Evolutionary conservation across 805 yeast genomes (phyloP).

Genomic region (Yamadazyma akitaensis): DNA sequence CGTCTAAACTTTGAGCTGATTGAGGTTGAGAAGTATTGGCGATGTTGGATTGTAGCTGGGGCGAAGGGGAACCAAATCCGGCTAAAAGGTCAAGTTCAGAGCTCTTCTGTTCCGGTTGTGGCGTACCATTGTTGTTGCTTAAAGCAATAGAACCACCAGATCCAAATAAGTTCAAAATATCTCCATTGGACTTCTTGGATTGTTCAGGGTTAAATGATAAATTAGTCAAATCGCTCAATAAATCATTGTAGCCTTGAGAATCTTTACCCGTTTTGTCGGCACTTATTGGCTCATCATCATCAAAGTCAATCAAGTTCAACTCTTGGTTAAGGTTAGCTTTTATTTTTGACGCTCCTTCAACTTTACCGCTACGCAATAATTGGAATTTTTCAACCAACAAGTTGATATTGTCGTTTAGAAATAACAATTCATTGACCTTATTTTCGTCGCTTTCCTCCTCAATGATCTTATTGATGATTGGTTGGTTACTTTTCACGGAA

Average conservation of each 20-base stretch:
- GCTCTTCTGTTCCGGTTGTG: slow-evolving; percentile 9
- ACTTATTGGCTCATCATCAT: slow-evolving; percentile 37
- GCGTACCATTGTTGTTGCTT: slow-evolving; percentile 16
- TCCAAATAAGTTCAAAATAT: slow-evolving; percentile 42
- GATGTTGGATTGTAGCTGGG: slow-evolving; percentile 27
- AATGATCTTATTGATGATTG: slow-evolving; percentile 79
- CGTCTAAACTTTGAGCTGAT: slow-evolving; percentile 25
- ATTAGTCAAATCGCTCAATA: slow-evolving; percentile 67
- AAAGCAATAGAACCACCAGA: slow-evolving; percentile 50
- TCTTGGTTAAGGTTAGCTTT: slow-evolving; percentile 28
- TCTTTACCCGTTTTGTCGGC: slow-evolving; percentile 25
- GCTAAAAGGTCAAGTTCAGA: slow-evolving; percentile 27
- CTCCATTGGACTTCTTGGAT: slow-evolving; percentile 16
- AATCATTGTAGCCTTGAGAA: slow-evolving; percentile 55
- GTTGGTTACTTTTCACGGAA: slow-evolving; percentile 78
- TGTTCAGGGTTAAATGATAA: slow-evolving; percentile 47
- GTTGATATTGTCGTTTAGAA: slow-evolving; percentile 73
- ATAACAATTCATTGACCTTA: slow-evolving; percentile 61
- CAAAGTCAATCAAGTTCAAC: slow-evolving; percentile 42
- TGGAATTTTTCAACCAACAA: slow-evolving; percentile 64
- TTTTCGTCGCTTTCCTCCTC: slow-evolving; percentile 76
- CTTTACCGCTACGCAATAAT: slow-evolving; percentile 62
- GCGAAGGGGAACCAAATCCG: slow-evolving; percentile 41
- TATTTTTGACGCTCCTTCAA: slow-evolving; percentile 51
- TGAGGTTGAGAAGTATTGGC: slow-evolving; percentile 1